Base-by-base conservation (phyloP, 768 basidiomycete genomes). In the Tylopilus subfusipes region DNA sequence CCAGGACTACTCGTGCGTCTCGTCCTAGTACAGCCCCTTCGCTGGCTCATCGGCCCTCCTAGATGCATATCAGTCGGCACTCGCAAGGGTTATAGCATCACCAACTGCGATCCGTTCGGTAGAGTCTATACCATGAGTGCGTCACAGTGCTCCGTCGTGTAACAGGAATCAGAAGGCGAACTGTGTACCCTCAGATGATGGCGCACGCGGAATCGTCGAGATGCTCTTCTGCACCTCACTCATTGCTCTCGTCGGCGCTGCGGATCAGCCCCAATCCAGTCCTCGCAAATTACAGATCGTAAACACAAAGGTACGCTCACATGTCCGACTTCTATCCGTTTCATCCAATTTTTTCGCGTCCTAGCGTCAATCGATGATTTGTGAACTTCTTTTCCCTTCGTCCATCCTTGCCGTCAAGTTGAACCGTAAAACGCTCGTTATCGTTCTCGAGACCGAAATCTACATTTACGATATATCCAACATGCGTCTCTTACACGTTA, bases 201-300 rank as follows among this genome's bases (percentile, higher is more conserved):
- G 96, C 9, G 92, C 96, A 2, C 82, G 90, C 18, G 93, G 94
- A 22, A 97, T 97, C 58, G 96, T 98, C 16, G 97, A 99, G 73
- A 99, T 99, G 97, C 79, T 99, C 55, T 99, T 99, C 76, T 98
- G 95, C 75, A 99, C 97, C 6, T 97, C 94, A 21, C 82, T 99
- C 57, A 93, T 99, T 44, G 97, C 97, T 1, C 80, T 99, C 30
- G 97, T 98, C 21, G 97, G 97, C 9, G 93, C 93, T 3, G 93
- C 93, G 14, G 94, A 97, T 74, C 88, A 93, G 44, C 90, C 93
- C 1, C 81, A 86, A 50, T 89, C 90, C 33, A 93, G 90, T 72
- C 95, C 95, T 10, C 79, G 97, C 21, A 92, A 96, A 66, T 75
- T 99, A 48, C 95, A 97, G 75, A 99, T 99, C 45, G 93, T 98